These are phyloP conservation scores for Aspergillus pseudonomiae DNA, from an alignment of 2,329 filamentous ascomycete genomes.

Conservation along the genomic window DNA sequence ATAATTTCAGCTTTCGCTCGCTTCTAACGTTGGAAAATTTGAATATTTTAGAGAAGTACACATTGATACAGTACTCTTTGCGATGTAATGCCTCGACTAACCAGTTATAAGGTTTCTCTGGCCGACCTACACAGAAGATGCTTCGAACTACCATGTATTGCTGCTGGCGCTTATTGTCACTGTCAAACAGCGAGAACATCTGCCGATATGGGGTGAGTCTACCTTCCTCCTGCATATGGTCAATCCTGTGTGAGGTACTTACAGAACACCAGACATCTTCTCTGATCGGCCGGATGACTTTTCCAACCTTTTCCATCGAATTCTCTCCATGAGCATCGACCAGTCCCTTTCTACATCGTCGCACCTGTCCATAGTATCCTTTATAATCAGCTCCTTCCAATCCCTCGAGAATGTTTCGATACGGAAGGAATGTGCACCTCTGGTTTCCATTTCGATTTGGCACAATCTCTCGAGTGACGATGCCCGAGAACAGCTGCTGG, in stretches of 20 bases:
- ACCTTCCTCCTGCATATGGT: not conserved
- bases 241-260: conserved; percentile 26
- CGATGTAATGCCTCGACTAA: conserved; percentile 19
- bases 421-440: conserved; percentile 91
- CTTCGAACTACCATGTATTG: conserved; percentile 89
- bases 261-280: conserved; percentile 66
- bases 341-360: conserved; percentile 66
- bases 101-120: conserved; percentile 74
- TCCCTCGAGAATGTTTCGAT: conserved; percentile 87
- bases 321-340: conserved; percentile 84
- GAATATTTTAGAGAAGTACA: conserved; percentile 81
- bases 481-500: conserved; percentile 71
- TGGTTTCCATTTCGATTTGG: conserved; percentile 95
- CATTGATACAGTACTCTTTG: not conserved
- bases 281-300: conserved; percentile 77
- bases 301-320: conserved; percentile 82
- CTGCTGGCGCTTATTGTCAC: conserved; percentile 84
- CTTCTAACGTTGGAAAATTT: conserved; percentile 85
- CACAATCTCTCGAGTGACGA: conserved; percentile 83
- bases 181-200: conserved; percentile 82
- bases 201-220: conserved; percentile 81
- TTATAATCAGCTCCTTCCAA: conserved; percentile 90
- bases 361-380: conserved; percentile 81
- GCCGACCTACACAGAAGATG: conserved; percentile 86
- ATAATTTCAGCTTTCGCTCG: conserved; percentile 75